Base-by-base conservation (phyloP, 768 basidiomycete species). In the Strobilomyces echinocephalus region DNA sequence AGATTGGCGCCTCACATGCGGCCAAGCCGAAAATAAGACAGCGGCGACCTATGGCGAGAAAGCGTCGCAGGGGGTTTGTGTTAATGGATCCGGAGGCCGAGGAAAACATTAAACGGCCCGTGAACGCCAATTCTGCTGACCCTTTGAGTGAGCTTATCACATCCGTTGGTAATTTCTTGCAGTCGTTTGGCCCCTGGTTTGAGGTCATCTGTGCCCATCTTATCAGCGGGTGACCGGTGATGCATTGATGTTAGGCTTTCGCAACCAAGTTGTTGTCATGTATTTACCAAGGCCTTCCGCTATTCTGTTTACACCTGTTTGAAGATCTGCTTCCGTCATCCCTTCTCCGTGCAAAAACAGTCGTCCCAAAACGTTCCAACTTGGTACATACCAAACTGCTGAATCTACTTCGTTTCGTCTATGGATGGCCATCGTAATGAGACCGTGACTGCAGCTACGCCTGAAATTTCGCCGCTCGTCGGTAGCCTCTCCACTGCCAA, bases 401-500 rank as follows among this genome's bases (percentile, higher is more conserved):
- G 26, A 12, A 6, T 38, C 26, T 15, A 24, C 26, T 41, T 49
- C 36, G 31, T 33, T 33, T 36, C n/a, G 21, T 24, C 34, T 1
- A 68, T 63, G 69, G 51, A 57, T 14, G 35, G 24, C 35, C 26
- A 57, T 28, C n/a, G 10, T 2, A 34, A 50, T 6, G 58, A 57
- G n/a, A 49, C 54, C 18, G 35, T 49, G 31, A 36, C 41, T 21
- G 40, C 52, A 7, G 44, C 57, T 16, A 60, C 44, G 6, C 74
- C 77, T 1, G 75, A 78, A 56, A 68, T 75, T 7, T 49, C 70
- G 0, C 68, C 72, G 1, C 53, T 75, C 2, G 60, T 70, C 18
- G 59, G 73, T 0, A 61, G 66, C 6, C 68, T 80, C 24, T 70
- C 75, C 1, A 63, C 78, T n/a, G 66, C 65, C 45, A 71, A 69